These are phyloP conservation scores for Cicer arietinum DNA, from an alignment of 306 rosid genomes.

Conservation along the genomic window DNA sequence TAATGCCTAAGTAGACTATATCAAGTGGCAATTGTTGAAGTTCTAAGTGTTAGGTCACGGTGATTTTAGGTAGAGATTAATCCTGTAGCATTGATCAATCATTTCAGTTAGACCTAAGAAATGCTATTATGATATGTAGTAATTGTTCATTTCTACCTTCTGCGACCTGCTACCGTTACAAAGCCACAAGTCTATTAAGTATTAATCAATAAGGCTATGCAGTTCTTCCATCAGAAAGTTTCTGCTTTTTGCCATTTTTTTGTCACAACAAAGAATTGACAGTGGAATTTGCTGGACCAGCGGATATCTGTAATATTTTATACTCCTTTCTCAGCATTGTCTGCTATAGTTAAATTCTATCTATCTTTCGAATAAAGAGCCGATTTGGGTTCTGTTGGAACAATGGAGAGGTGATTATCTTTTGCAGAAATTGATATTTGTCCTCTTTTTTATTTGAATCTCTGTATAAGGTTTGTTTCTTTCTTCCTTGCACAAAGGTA, in stretches of 20 bases:
- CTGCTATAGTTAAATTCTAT: conserved; percentile 65
- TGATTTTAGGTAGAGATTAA: conserved; percentile 48
- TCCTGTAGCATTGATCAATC: conserved; percentile 47
- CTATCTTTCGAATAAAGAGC: conserved; percentile 77
- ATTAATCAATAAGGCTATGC: conserved; percentile 72
- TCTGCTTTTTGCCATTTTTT: conserved; percentile 62
- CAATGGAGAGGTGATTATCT: conserved; percentile 88
- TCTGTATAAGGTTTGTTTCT: conserved; percentile 10
- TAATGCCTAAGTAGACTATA: conserved; percentile 46
- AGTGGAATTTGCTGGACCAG: conserved; percentile 65
- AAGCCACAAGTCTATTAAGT: conserved; percentile 47
- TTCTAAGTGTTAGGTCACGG: conserved; percentile 49
- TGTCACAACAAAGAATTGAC: conserved; percentile 63
- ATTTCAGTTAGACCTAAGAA: conserved; percentile 47
- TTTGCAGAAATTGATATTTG: conserved; percentile 26
- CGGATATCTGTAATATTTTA: conserved; percentile 54
- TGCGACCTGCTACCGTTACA: conserved; percentile 44
- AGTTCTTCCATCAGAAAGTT: conserved; percentile 61
- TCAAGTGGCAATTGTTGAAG: conserved; percentile 57
- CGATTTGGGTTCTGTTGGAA: conserved; percentile 57
- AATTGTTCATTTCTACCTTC: conserved; percentile 50
- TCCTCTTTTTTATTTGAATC: conserved; percentile 8
- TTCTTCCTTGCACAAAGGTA: conserved; percentile 56
- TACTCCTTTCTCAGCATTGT: conserved; percentile 49
- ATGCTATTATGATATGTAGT: conserved; percentile 62